Conservation (phyloP, 179 eudicot genomes). For the Carnegiea gigantea region DNA sequence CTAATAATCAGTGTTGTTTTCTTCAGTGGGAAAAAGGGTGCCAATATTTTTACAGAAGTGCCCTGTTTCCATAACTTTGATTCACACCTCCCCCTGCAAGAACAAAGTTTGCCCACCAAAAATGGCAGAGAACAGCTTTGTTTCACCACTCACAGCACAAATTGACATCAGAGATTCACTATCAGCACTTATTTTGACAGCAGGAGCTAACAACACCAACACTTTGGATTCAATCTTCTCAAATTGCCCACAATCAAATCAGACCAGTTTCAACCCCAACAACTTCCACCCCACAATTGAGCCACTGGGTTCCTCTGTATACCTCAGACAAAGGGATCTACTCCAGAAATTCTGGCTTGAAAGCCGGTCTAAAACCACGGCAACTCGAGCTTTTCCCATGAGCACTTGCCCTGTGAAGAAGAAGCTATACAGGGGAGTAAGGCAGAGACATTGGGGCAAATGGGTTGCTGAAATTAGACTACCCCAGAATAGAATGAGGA, state of each 20-base stretch:
- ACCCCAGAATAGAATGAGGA: slow-evolving; percentile 78
- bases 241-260: slow-evolving; percentile 37
- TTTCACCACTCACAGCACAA: slow-evolving; percentile 19
- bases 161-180: slow-evolving; percentile 50
- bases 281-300: slow-evolving; percentile 27
- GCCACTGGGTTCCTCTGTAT: slow-evolving; percentile 76
- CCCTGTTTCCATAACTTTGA: slow-evolving; percentile 20
- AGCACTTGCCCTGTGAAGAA: slow-evolving; percentile 37
- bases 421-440: slow-evolving; percentile 84
- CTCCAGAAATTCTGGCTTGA: slow-evolving; percentile 55
- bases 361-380: slow-evolving; percentile 28
- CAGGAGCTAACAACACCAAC: slow-evolving; percentile 54
- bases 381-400: slow-evolving; percentile 22
- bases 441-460: slow-evolving; percentile 96
- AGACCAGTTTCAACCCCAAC: slow-evolving; percentile 10
- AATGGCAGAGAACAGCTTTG: slow-evolving; percentile 41
- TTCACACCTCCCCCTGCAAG: neutral
- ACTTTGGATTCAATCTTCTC: slow-evolving; percentile 73
- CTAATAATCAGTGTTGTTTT: neutral
- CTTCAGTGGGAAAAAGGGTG: slow-evolving; percentile 28
- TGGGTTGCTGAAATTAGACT: slow-evolving; percentile 94
- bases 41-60: slow-evolving; percentile 21
- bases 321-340: slow-evolving; percentile 66
- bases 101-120: neutral
- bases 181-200: slow-evolving; percentile 59